Evolutionary conservation across 176 grass and related monocot species (phyloP).

Genomic region (Melocanna baccifera): DNA sequence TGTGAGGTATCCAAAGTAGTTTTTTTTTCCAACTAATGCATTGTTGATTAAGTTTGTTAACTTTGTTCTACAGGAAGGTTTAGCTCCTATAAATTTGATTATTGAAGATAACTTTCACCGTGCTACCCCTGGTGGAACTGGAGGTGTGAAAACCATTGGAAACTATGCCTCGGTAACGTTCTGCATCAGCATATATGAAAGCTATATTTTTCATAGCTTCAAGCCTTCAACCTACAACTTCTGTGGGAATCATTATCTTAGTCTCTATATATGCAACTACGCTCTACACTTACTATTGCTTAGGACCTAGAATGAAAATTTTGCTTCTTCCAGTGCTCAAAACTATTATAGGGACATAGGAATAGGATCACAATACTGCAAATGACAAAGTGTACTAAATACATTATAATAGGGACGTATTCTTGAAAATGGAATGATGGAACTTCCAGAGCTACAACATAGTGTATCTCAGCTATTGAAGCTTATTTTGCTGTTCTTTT

Average conservation of each 20-base stretch:
- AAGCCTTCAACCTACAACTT: not conserved
- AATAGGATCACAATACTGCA: not conserved
- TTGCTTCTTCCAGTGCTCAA: not conserved
- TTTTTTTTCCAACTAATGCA: not conserved
- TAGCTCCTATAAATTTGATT: conserved; percentile 89
- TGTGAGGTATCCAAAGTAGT: not conserved
- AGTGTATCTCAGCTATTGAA: not conserved
- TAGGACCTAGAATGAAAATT: not conserved
- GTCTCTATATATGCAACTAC: not conserved
- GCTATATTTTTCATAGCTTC: not conserved
- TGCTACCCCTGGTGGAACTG: conserved; percentile 83
- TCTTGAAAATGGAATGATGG: not conserved
- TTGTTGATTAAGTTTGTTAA: conserved; percentile 11
- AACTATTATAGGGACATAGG: not conserved
- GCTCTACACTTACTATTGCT: not conserved
- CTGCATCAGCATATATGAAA: not conserved
- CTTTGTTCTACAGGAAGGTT: conserved; percentile 63
- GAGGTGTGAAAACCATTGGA: conserved; percentile 85
- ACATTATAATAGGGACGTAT: not conserved
- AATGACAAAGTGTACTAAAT: not conserved
- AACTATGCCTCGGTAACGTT: conserved; percentile 87
- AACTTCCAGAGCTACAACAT: not conserved
- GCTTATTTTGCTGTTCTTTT: not conserved
- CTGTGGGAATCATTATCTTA: not conserved
- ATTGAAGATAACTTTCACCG: conserved; percentile 84